These are phyloP conservation scores for Saraca asoca DNA, from an alignment of 331 rosid genomes.

Conservation along the genomic window DNA sequence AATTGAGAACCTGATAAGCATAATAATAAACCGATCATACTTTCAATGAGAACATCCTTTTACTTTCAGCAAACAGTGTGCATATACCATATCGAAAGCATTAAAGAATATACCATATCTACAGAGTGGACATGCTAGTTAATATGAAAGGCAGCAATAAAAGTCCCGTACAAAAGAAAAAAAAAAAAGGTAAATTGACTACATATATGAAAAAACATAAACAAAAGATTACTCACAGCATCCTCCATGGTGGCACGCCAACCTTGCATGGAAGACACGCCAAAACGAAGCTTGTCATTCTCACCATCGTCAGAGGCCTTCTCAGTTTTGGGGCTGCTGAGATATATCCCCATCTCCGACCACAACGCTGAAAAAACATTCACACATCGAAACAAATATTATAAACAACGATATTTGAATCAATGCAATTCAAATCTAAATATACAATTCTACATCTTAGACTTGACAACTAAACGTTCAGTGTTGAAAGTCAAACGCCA, in stretches of 20 bases:
- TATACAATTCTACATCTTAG: conserved; percentile 11
- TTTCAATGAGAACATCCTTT: too few relatives aligned
- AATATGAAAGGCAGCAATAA: too few relatives aligned
- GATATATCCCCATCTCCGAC: conserved; percentile 79
- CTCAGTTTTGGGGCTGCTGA: conserved; percentile 93
- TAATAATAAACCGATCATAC: too few relatives aligned
- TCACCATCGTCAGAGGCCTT: conserved; percentile 88
- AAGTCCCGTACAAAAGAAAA: too few relatives aligned
- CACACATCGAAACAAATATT: not conserved
- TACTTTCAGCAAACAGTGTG: too few relatives aligned
- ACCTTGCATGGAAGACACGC: conserved; percentile 95
- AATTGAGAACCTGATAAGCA: too few relatives aligned
- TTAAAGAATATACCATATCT: not conserved
- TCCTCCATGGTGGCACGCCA: conserved; percentile 99
- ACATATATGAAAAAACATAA: not conserved
- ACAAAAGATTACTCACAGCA: conserved; percentile 58
- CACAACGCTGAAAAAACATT: conserved; percentile 25
- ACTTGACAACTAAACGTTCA: not conserved
- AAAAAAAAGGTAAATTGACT: too few relatives aligned
- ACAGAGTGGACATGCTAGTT: not conserved
- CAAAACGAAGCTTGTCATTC: conserved; percentile 68
- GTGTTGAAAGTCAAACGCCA: not conserved
- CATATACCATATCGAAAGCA: too few relatives aligned
- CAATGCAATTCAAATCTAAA: conserved; percentile 27
- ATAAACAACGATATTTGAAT: not conserved